Conservation (phyloP, 2,329 filamentous ascomycete genomes). For the Metarhizium humberi region DNA sequence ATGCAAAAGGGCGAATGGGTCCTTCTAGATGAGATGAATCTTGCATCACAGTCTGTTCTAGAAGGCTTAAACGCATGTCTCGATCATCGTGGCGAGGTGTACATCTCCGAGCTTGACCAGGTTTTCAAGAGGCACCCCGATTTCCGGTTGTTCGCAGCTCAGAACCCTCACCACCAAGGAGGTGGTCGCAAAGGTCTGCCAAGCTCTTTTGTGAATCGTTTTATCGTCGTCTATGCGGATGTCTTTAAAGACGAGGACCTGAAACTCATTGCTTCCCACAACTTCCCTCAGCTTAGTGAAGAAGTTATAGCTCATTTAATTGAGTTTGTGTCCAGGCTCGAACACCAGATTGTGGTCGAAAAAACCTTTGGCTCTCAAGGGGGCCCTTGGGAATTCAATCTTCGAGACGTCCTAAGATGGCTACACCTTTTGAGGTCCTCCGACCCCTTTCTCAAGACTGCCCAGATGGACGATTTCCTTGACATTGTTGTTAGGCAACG, state of each 20-base stretch:
- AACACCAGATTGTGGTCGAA: constrained; percentile 56
- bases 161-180: constrained; percentile 96
- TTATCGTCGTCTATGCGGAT: constrained; percentile 95
- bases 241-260: constrained; percentile 76
- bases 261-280: constrained; percentile 67
- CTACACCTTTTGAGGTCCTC: constrained; percentile 50
- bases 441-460: constrained; percentile 51
- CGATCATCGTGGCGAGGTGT: constrained; percentile 92
- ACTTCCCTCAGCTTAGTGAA: constrained; percentile 56
- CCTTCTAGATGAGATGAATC: constrained; percentile 94
- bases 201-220: constrained; percentile 93
- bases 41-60: constrained; percentile 91
- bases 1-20: constrained; percentile 99
- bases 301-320: constrained; percentile 60
- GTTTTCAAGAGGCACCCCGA: constrained; percentile 82
- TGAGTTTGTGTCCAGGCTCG: constrained; percentile 70
- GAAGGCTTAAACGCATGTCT: constrained; percentile 95
- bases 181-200: constrained; percentile 91
- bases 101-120: constrained; percentile 89
- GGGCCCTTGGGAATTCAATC: constrained; percentile 91
- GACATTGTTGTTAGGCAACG: constrained; percentile 78
- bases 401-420: constrained; percentile 87
- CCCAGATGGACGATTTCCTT: constrained; percentile 62
- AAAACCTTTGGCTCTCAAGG: constrained; percentile 52
- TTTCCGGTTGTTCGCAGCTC: constrained; percentile 92